Conservation (phyloP, 768 basidiomycete species). For the Termitomyces sp. region DNA sequence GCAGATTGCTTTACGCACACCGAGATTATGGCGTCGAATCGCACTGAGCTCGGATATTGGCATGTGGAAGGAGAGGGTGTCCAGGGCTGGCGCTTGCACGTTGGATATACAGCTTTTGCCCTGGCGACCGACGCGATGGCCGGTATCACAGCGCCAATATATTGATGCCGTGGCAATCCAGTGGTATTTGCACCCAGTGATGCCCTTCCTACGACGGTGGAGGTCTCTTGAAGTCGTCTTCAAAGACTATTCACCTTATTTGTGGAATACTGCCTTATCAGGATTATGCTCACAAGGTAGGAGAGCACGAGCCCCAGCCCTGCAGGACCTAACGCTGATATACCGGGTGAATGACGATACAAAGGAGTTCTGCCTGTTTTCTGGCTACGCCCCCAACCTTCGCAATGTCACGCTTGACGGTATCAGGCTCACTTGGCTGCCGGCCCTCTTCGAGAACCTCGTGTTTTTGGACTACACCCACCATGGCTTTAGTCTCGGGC, state of each 20-base stretch:
- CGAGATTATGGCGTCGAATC: constrained; percentile 60
- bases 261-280: constrained; percentile 66
- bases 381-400: constrained; percentile 53
- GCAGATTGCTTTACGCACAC: constrained; percentile 52
- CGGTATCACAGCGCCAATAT: constrained; percentile 23
- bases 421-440: constrained; percentile 56
- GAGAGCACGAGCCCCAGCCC: constrained; percentile 30
- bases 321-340: constrained; percentile 53
- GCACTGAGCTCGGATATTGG: constrained; percentile 38
- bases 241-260: constrained; percentile 48
- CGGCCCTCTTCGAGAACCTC: constrained; percentile 57
- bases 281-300: constrained; percentile 36
- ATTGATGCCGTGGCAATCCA: constrained; percentile 45
- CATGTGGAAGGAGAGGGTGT: constrained; percentile 63
- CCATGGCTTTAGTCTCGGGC: constrained; percentile 58
- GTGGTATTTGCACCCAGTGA: constrained; percentile 55
- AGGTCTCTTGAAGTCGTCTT: constrained; percentile 60
- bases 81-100: constrained; percentile 53
- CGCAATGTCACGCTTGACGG: constrained; percentile 55
- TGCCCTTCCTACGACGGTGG: constrained; percentile 48
- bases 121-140: constrained; percentile 20
- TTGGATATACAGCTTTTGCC: constrained; percentile 53
- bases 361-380: constrained; percentile 63
- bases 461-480: constrained; percentile 67
- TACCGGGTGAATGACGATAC: constrained; percentile 65